Conservation (phyloP, 2,329 filamentous ascomycete genomes). For the Triangularia verruculosa region DNA sequence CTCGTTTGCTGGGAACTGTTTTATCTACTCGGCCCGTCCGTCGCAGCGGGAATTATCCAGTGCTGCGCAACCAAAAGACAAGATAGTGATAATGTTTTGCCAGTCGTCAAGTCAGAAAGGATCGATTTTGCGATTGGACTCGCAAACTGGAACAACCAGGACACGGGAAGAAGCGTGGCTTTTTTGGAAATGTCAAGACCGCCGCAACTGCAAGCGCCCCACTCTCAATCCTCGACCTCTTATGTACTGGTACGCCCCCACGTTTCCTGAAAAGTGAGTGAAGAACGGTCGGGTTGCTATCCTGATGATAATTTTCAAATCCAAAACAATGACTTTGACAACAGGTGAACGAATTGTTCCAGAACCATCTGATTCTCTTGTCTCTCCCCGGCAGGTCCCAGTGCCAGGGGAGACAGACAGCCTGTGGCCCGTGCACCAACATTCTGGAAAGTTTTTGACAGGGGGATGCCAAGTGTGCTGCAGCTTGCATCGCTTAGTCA, state of each 20-base stretch:
- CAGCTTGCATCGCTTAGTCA: conserved; percentile 8
- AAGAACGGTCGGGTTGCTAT: no score
- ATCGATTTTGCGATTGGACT: not conserved
- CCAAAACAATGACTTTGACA: no score
- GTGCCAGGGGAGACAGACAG: not conserved
- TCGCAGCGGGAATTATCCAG: not conserved
- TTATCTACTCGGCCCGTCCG: no score
- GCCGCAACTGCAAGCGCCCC: not conserved
- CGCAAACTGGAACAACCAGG: not conserved
- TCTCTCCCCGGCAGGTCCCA: not conserved
- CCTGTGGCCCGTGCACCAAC: not conserved
- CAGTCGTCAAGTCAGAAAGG: not conserved
- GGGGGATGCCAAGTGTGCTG: no score
- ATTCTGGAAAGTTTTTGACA: not conserved
- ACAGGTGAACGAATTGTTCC: no score
- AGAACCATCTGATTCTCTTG: not conserved
- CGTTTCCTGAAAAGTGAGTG: no score
- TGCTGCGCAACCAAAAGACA: not conserved
- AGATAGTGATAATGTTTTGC: not conserved
- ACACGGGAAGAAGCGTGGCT: conserved; percentile 11
- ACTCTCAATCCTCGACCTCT: not conserved
- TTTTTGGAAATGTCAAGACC: not conserved
- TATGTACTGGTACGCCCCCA: not conserved
- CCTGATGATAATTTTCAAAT: no score
- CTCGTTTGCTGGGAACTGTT: not conserved